Percentiles rank a stretch among this genome's conserved stretches.
These are phyloP conservation scores for Vittaforma corneae DNA, from an alignment of 371 early-diverging fungal genomes.

Conservation along the genomic window DNA sequence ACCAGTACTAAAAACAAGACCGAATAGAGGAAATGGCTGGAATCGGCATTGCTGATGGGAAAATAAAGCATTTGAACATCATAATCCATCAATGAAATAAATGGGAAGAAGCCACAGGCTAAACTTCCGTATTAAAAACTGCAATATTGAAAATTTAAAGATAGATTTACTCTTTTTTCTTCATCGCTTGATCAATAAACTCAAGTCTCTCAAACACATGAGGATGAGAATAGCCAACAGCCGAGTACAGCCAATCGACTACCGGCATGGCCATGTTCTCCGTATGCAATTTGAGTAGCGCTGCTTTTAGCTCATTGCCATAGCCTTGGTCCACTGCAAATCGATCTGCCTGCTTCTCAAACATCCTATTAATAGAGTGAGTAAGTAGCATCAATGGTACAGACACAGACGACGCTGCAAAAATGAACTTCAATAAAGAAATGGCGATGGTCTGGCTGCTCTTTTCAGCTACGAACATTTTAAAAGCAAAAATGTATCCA, in stretches of 20 bases:
- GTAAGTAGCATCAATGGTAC: slow-evolving; percentile 1
- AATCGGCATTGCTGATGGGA: neutral
- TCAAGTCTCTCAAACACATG: slow-evolving; percentile 75
- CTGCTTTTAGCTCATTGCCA: slow-evolving; percentile 65
- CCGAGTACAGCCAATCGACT: slow-evolving; percentile 74
- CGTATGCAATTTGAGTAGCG: slow-evolving; percentile 73
- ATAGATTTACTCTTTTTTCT: slow-evolving; percentile 27
- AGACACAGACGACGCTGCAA: slow-evolving; percentile 20
- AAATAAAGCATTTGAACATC: neutral
- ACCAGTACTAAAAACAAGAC: neutral
- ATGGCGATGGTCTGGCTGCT: neutral
- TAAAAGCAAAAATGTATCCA: slow-evolving; percentile 23
- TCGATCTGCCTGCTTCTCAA: slow-evolving; percentile 86
- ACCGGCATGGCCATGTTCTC: slow-evolving; percentile 78
- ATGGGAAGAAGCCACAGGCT: neutral
- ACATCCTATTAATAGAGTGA: slow-evolving; percentile 60
- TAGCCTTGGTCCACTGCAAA: slow-evolving; percentile 68
- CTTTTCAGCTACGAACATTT: neutral
- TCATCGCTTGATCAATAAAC: slow-evolving; percentile 60
- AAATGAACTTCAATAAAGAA: slow-evolving; percentile 1
- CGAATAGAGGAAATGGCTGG: neutral
- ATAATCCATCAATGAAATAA: neutral
- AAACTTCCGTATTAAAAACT: too few species aligned
- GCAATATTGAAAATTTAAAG: neutral
- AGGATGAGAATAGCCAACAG: slow-evolving; percentile 83